Conservation (phyloP, 495 filamentous ascomycete species). For the Penicillium silybi region DNA sequence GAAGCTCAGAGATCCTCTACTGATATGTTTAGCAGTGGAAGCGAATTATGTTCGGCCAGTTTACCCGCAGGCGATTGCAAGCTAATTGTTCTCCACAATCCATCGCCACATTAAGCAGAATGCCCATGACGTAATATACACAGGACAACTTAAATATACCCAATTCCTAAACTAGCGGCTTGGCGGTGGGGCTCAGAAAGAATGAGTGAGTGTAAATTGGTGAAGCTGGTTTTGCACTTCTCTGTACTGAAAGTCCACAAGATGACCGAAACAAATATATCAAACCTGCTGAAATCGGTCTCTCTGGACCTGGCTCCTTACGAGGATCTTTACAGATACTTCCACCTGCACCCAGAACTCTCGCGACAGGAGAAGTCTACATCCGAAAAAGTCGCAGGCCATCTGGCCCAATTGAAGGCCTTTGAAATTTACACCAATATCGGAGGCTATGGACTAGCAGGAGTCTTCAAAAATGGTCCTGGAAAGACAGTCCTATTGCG, state of each 20-base stretch:
- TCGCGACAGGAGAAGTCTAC: conserved; percentile 51
- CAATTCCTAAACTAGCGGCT: too few species aligned
- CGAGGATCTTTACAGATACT: conserved; percentile 51
- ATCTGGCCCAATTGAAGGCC: conserved; percentile 26
- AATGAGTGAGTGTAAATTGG: too few species aligned
- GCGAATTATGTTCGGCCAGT: too few species aligned
- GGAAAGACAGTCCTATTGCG: conserved; percentile 50
- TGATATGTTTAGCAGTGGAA: too few species aligned
- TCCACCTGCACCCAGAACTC: conserved; percentile 56
- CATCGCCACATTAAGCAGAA: too few species aligned
- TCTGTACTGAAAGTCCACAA: neutral
- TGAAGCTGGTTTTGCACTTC: too few species aligned
- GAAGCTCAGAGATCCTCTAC: too few species aligned
- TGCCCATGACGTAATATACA: too few species aligned
- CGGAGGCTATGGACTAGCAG: conserved; percentile 47
- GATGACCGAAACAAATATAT: conserved; percentile 23
- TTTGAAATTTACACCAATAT: conserved; percentile 44
- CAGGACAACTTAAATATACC: too few species aligned
- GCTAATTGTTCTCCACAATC: too few species aligned
- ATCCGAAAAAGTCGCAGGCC: conserved; percentile 35
- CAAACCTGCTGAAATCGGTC: conserved; percentile 14
- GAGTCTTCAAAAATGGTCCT: conserved; percentile 41
- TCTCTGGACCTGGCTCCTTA: conserved; percentile 36
- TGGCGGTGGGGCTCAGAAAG: too few species aligned
- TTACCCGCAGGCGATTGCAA: too few species aligned